phyloP scores from a whole-genome alignment of 805 yeast genomes.

The Candida awuae region DNA sequence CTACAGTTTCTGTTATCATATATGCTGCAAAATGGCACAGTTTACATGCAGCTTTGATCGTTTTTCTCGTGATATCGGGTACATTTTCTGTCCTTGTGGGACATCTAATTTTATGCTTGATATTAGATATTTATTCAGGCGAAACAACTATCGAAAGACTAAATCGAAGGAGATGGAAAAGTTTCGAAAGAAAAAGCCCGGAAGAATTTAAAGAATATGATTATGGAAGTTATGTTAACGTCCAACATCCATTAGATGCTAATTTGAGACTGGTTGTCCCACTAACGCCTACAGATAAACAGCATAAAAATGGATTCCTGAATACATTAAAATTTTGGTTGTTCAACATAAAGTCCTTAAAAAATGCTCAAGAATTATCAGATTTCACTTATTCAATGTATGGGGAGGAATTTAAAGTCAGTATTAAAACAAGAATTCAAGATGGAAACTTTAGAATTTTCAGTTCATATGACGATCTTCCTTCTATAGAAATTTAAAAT shows the following conservation, averaged over 20 bases:
- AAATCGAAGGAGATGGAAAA: constrained; percentile 21
- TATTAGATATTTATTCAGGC: constrained; percentile 37
- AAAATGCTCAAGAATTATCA: constrained; percentile 14
- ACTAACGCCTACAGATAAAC: constrained; percentile 26
- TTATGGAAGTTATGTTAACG: constrained; percentile 35
- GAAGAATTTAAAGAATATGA: constrained; percentile 7
- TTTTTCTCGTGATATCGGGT: constrained; percentile 36
- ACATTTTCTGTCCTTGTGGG: constrained; percentile 39
- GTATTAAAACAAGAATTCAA: constrained; percentile 19
- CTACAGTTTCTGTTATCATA: constrained; percentile 31
- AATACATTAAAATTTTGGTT: constrained; percentile 30
- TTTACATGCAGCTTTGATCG: constrained; percentile 21
- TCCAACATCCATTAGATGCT: constrained; percentile 28
- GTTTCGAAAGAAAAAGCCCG: constrained; percentile 15
- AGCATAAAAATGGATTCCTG: constrained; percentile 32
- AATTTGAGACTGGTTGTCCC: constrained; percentile 32
- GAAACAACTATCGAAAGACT: constrained; percentile 28
- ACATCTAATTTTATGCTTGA: constrained; percentile 33
- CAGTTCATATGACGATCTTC: constrained; percentile 14
- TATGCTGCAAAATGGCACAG: constrained; percentile 11
- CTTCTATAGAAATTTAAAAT: constrained; percentile 3
- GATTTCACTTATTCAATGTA: constrained; percentile 25
- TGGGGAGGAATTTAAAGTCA: constrained; percentile 19
- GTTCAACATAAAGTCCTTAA: constrained; percentile 14
- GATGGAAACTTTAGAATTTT: constrained; percentile 23